Evolutionary conservation across 192 early-diverging fungal species (phyloP).

Genomic region (Entophlyctis luteolus): DNA sequence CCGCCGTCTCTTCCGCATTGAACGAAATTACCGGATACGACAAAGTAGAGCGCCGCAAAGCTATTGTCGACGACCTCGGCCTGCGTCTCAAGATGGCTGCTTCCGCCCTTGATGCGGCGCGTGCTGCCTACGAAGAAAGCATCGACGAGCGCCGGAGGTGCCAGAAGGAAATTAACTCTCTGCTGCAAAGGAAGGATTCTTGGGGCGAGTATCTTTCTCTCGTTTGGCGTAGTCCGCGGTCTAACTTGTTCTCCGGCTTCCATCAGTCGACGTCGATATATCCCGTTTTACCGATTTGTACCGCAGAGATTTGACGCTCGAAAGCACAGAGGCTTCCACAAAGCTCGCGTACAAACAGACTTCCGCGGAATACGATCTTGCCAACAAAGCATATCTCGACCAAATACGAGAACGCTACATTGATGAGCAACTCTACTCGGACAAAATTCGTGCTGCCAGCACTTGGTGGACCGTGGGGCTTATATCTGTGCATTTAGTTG

Average conservation of each 20-base stretch:
- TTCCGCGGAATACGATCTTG: conserved; percentile 35
- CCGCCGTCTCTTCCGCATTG: not conserved
- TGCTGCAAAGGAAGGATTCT: conserved; percentile 41
- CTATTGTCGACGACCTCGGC: conserved; percentile 29
- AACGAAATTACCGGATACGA: conserved; percentile 41
- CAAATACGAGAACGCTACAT: conserved; percentile 53
- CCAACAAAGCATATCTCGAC: conserved; percentile 41
- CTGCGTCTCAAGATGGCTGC: conserved; percentile 26
- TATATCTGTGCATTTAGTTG: conserved; percentile 40
- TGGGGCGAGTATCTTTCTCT: conserved; percentile 16
- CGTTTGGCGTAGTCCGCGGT: not conserved
- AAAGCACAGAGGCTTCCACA: conserved; percentile 34
- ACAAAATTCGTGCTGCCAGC: conserved; percentile 41
- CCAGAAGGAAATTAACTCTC: conserved; percentile 44
- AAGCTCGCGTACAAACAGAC: conserved; percentile 35
- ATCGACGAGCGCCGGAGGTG: conserved; percentile 44
- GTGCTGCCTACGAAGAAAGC: conserved; percentile 40
- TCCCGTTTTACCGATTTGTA: conserved; percentile 42
- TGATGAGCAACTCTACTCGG: conserved; percentile 52
- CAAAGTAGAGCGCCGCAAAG: conserved; percentile 34
- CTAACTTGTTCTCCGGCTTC: not conserved
- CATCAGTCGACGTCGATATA: conserved; percentile 35
- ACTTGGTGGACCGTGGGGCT: conserved; percentile 32
- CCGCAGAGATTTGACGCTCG: conserved; percentile 37
- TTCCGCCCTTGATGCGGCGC: conserved; percentile 22